Percentiles rank a stretch among this genome's conserved stretches.
phyloP scores from a whole-genome alignment of 148 eudicot species.

The Selenicereus undatus region DNA sequence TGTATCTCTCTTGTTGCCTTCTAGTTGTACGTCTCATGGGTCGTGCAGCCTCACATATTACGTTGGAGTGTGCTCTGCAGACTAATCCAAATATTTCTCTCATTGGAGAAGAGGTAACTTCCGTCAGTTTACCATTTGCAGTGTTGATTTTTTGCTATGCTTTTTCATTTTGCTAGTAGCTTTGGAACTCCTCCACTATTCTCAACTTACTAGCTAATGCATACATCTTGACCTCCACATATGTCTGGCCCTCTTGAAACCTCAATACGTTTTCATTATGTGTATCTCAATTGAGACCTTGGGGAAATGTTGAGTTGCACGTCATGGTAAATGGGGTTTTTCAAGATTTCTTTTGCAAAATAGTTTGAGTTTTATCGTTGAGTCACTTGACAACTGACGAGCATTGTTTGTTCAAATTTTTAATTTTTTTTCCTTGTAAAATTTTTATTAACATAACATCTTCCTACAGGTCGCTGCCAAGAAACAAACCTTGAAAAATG shows the following conservation, averaged over 20 bases:
- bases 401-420: neutral
- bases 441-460: neutral
- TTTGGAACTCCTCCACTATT: neutral
- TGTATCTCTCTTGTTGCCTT: constrained; percentile 3
- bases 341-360: too few relatives aligned
- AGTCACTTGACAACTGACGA: neutral
- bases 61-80: constrained; percentile 96
- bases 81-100: constrained; percentile 93
- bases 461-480: constrained; percentile 77
- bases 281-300: neutral
- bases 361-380: neutral
- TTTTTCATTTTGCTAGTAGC: neutral
- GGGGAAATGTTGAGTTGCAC: neutral
- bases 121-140: neutral
- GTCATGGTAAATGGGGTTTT: neutral
- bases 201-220: neutral
- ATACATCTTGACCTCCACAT: neutral
- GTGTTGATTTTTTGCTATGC: neutral
- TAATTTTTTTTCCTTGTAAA: neutral
- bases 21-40: constrained; percentile 98
- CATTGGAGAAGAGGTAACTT: constrained; percentile 89
- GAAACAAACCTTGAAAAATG: constrained; percentile 77
- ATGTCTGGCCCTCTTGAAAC: neutral
- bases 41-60: constrained; percentile 99
- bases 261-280: neutral